Percentiles rank a stretch among this genome's conserved stretches.
Evolutionary conservation across 2,329 filamentous ascomycete species (phyloP).

Genomic region (Nannizziopsis barbatae): DNA sequence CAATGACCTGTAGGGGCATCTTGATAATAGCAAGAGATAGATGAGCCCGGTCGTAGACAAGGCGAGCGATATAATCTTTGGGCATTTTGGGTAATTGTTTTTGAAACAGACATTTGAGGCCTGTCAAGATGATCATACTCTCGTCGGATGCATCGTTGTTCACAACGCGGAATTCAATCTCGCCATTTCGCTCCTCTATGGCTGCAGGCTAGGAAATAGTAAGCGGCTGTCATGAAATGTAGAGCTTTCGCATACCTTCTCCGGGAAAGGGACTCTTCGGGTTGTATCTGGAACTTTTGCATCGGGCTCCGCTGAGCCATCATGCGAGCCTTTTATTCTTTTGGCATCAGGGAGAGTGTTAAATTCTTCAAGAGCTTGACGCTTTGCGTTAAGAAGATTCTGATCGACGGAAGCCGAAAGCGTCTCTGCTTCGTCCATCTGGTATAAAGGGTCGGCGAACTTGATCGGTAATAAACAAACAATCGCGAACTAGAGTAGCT

Average conservation of each 20-base stretch:
- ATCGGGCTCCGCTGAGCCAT: slow-evolving; percentile 14
- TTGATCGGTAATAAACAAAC: too few relatives aligned
- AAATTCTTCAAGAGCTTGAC: slow-evolving; percentile 20
- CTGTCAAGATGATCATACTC: slow-evolving; percentile 85
- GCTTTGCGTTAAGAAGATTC: slow-evolving; percentile 15
- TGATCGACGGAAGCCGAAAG: not conserved
- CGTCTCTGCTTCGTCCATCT: slow-evolving; percentile 8
- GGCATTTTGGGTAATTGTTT: slow-evolving; percentile 91
- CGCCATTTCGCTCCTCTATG: slow-evolving; percentile 81
- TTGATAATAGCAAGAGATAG: slow-evolving; percentile 84
- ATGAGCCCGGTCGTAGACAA: slow-evolving; percentile 83
- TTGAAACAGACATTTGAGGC: slow-evolving; percentile 92
- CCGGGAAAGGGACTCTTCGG: slow-evolving; percentile 61
- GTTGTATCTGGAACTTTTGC: slow-evolving; percentile 9
- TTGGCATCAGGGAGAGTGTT: slow-evolving; percentile 17
- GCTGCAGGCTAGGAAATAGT: slow-evolving; percentile 57
- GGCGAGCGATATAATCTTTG: slow-evolving; percentile 80
- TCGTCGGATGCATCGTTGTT: slow-evolving; percentile 88
- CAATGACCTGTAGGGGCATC: slow-evolving; percentile 69
- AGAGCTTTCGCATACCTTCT: slow-evolving; percentile 47
- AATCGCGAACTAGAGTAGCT: too few relatives aligned
- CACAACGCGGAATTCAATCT: slow-evolving; percentile 94
- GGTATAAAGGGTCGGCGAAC: slow-evolving; percentile 1
- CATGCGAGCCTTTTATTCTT: slow-evolving; percentile 21
- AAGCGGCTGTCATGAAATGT: slow-evolving; percentile 16